Percentiles rank a stretch among this genome's conserved stretches.
Evolutionary conservation across 2,329 filamentous ascomycete genomes (phyloP).

Genomic region (Exophiala bonariae): DNA sequence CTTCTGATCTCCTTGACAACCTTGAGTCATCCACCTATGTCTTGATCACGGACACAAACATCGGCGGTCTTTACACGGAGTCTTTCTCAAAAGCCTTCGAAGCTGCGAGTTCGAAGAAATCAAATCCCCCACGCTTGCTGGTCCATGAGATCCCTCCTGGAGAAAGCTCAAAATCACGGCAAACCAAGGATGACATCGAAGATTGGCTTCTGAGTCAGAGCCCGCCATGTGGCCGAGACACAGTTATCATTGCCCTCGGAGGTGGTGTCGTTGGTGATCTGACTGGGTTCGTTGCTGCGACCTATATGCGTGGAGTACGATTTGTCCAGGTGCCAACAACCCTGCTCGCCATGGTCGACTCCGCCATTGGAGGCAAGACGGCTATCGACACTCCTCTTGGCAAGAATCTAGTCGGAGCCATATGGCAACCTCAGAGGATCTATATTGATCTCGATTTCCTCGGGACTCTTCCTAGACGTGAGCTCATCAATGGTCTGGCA

Average conservation of each 20-base stretch:
- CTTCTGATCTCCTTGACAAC: constrained; percentile 74
- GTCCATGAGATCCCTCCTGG: constrained; percentile 86
- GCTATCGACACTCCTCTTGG: constrained; percentile 95
- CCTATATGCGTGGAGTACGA: constrained; percentile 95
- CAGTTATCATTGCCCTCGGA: constrained; percentile 89
- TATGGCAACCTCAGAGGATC: constrained; percentile 93
- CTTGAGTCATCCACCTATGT: constrained; percentile 88
- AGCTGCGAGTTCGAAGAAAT: constrained; percentile 34
- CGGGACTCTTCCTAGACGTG: constrained; percentile 82
- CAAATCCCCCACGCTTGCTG: constrained; percentile 65
- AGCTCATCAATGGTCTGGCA: constrained; percentile 98
- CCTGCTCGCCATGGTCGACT: constrained; percentile 95
- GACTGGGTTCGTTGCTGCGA: constrained; percentile 95
- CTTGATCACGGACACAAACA: constrained; percentile 93
- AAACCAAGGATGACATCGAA: constrained; percentile 93
- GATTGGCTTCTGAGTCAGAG: constrained; percentile 92
- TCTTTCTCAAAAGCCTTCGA: constrained; percentile 70
- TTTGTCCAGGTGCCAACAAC: constrained; percentile 97
- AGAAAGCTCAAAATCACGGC: constrained; percentile 88
- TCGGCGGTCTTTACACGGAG: constrained; percentile 78
- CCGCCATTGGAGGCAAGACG: constrained; percentile 96
- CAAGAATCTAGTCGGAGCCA: constrained; percentile 93
- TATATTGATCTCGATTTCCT: constrained; percentile 94
- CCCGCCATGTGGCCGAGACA: constrained; percentile 84
- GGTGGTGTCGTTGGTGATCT: constrained; percentile 97